phyloP scores from a whole-genome alignment of 495 filamentous ascomycete genomes.

The Penicillium nucicola region DNA sequence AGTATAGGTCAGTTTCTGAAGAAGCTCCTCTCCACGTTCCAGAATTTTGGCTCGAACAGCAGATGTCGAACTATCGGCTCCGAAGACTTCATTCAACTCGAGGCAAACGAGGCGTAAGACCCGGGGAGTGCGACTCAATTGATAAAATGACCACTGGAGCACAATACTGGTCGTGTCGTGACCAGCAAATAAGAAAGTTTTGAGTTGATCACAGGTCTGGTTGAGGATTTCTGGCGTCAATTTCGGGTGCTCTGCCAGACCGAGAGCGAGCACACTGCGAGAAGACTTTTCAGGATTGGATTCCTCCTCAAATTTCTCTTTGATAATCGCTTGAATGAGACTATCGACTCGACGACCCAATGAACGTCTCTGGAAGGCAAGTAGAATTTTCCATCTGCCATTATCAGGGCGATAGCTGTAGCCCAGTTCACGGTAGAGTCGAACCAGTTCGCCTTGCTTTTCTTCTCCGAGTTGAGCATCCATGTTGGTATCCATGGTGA shows the following conservation, averaged over 20 bases:
- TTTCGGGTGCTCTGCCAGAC: not conserved
- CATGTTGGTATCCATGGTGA: slow-evolving; percentile 7
- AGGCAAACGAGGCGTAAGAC: slow-evolving; percentile 32
- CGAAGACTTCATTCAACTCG: slow-evolving; percentile 39
- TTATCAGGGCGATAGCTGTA: slow-evolving; percentile 16
- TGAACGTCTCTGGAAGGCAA: not conserved
- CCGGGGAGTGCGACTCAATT: slow-evolving; percentile 44
- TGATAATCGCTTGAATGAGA: not conserved
- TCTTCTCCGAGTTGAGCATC: slow-evolving; percentile 3
- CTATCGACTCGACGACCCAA: not conserved
- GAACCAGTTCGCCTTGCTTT: not conserved
- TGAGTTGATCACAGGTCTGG: slow-evolving; percentile 20
- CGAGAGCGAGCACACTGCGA: not conserved
- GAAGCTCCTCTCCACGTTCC: slow-evolving; percentile 4
- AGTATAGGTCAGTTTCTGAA: slow-evolving; percentile 42
- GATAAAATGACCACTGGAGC: slow-evolving; percentile 39
- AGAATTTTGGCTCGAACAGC: not conserved
- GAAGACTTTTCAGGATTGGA: not conserved
- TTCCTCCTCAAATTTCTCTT: not conserved
- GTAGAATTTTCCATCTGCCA: not conserved
- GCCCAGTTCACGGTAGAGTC: slow-evolving; percentile 1
- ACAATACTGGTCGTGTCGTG: slow-evolving; percentile 39
- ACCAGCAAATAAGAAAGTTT: slow-evolving; percentile 33
- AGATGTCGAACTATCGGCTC: not conserved
- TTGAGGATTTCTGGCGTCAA: not conserved